Evolutionary conservation across 768 basidiomycete genomes (phyloP), one percentile per base, ranked within the genome.

Genomic region (Galerina marginata): DNA sequence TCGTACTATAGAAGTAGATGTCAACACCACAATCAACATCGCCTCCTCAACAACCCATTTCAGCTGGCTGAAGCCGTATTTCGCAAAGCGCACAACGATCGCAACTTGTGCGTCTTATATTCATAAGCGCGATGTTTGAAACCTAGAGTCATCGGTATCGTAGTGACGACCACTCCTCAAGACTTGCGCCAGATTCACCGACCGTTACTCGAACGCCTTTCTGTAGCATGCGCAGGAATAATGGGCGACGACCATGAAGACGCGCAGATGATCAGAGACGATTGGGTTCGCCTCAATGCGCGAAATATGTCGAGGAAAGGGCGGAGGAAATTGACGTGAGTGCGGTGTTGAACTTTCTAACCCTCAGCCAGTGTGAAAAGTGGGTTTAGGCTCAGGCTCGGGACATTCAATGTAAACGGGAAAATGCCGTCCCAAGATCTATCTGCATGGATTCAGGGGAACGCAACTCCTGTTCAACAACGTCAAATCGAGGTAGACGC

Each of bases 351-450:
- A 56, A 50, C 46, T 26, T 25, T 36, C 6, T 20, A 37, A 23
- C n/a, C 20, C 26, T 14, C 7, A 29, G 54, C n/a, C n/a, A n/a
- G n/a, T n/a, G n/a, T n/a, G n/a, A n/a, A 11, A 26, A 50, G n/a
- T n/a, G 33, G 33, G 39, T 55, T 40, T 61, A 91, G 90, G 36
- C 68, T 93, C 50, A 87, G 90, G 6, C 60, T 90, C 15, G 91
- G 92, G 20, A 91, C 90, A 0, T 95, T 94, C 77, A 95, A 95
- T 65, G 92, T 94, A 47, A 92, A 93, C 65, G 92, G 91, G 1
- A 87, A 86, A 67, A 64, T 83, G 39, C 90, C 93, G 0, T 86
- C 88, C 2, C 88, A 90, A 63, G 89, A 92, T 68, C 74, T 94
- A 9, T 83, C 84, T 4, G 71, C 81, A 2, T 93, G 92, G 91